phyloP scores from a whole-genome alignment of 768 basidiomycete species.

The Trichaptum fuscoviolaceum region DNA sequence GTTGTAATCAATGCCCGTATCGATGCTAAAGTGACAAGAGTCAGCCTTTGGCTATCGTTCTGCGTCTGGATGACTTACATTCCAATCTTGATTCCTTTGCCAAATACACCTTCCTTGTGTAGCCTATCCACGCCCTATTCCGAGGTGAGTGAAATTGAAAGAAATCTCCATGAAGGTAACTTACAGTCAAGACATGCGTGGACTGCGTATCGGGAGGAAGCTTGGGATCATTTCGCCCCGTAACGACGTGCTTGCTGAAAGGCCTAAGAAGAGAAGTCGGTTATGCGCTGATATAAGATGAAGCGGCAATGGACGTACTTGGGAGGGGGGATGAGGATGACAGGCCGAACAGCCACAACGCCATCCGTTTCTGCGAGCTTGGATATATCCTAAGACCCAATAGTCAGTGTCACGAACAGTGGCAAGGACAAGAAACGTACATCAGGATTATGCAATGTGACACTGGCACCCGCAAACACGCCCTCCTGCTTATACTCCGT shows the following conservation, averaged over 20 bases:
- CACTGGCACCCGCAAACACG: constrained; percentile 54
- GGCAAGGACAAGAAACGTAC: constrained; percentile 16
- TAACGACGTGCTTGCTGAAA: constrained; percentile 35
- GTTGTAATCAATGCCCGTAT: constrained; percentile 46
- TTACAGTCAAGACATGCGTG: constrained; percentile 50
- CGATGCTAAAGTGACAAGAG: constrained; percentile 34
- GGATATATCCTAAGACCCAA: constrained; percentile 39
- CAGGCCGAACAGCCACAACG: constrained; percentile 51
- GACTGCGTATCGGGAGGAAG: constrained; percentile 42
- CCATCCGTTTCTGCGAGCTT: constrained; percentile 43
- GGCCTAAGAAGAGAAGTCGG: constrained; percentile 29
- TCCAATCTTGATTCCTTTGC: constrained; percentile 62
- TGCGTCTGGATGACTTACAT: constrained; percentile 35
- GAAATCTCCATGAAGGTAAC: constrained; percentile 8
- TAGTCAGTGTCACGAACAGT: constrained; percentile 16
- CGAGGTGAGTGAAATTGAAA: neutral
- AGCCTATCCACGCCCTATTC: constrained; percentile 56
- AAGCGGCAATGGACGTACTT: constrained; percentile 25
- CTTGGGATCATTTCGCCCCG: constrained; percentile 34
- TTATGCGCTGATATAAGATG: neutral
- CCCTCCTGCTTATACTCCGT: constrained; percentile 47
- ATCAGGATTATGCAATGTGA: constrained; percentile 32
- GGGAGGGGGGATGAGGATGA: constrained; percentile 37
- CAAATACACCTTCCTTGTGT: constrained; percentile 55
- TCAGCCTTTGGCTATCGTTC: neutral